Conservation (phyloP, 2,329 filamentous ascomycete genomes). For the Clonostachys rosea region DNA sequence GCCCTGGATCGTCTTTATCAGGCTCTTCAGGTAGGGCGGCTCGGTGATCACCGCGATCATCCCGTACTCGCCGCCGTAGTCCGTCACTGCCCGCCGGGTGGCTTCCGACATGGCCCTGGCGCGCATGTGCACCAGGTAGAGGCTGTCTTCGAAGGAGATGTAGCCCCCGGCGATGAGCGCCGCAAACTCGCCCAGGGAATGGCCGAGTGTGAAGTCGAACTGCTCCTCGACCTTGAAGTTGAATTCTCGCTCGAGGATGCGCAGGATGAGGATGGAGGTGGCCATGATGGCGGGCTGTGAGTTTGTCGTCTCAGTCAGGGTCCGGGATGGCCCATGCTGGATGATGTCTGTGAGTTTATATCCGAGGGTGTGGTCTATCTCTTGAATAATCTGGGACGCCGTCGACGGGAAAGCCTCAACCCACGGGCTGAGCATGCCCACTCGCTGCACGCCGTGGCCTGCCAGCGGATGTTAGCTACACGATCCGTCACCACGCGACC, state of each 20-base stretch:
- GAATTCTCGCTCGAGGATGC: slow-evolving; percentile 82
- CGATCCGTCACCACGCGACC: background rate
- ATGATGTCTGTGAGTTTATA: slow-evolving; percentile 76
- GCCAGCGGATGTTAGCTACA: slow-evolving; percentile 5
- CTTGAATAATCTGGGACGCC: slow-evolving; percentile 70
- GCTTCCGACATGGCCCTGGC: slow-evolving; percentile 82
- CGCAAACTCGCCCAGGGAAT: slow-evolving; percentile 90
- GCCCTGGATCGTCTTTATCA: slow-evolving; percentile 72
- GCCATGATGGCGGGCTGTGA: slow-evolving; percentile 97
- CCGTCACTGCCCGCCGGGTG: slow-evolving; percentile 58
- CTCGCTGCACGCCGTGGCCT: slow-evolving; percentile 87
- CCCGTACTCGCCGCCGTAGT: slow-evolving; percentile 77
- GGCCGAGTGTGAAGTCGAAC: slow-evolving; percentile 80
- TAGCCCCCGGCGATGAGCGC: slow-evolving; percentile 83
- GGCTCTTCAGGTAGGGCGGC: slow-evolving; percentile 63
- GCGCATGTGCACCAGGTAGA: slow-evolving; percentile 70
- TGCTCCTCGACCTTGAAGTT: slow-evolving; percentile 66
- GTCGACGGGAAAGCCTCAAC: slow-evolving; percentile 79
- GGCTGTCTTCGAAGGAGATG: slow-evolving; percentile 70
- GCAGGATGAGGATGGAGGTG: slow-evolving; percentile 83
- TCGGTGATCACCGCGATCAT: slow-evolving; percentile 95
- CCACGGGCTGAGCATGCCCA: slow-evolving; percentile 86
- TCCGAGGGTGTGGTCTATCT: slow-evolving; percentile 76
- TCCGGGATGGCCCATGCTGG: slow-evolving; percentile 69
- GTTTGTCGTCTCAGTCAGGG: slow-evolving; percentile 77